Conservation (phyloP, 208 protist species). For the Spongospora subterranea region DNA sequence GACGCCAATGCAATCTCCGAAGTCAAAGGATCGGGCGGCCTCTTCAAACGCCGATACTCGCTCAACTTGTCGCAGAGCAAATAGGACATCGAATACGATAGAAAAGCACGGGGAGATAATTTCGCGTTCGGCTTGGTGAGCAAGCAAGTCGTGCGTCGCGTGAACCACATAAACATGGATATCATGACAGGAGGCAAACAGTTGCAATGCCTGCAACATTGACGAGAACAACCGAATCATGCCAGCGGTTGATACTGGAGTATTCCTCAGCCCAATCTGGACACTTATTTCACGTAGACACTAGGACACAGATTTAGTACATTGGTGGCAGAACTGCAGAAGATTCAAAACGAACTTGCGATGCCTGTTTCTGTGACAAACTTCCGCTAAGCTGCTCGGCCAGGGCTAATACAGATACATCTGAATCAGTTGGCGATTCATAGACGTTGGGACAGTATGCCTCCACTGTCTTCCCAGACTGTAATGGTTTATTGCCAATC, state of each 20-base stretch:
- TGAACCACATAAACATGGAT: not conserved
- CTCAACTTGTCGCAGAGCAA: not conserved
- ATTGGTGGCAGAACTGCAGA: too few species aligned
- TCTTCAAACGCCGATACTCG: not conserved
- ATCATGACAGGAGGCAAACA: not conserved
- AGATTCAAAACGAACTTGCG: too few species aligned
- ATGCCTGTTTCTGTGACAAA: not conserved
- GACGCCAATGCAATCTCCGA: slow-evolving; percentile 23
- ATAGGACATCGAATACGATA: not conserved
- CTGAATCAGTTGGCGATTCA: not conserved
- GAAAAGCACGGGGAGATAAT: not conserved
- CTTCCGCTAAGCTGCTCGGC: too few species aligned
- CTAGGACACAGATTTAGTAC: not conserved
- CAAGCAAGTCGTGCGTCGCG: not conserved
- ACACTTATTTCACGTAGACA: not conserved
- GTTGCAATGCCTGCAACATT: not conserved
- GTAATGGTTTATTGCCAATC: too few species aligned
- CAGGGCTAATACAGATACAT: too few species aligned
- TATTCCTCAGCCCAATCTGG: not conserved
- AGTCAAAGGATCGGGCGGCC: not conserved
- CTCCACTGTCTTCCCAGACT: too few species aligned
- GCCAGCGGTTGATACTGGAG: too few species aligned
- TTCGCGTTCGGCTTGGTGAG: not conserved
- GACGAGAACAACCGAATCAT: not conserved
- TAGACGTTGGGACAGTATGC: not conserved